These are phyloP conservation scores for Vaccinium vitisidaea DNA, from an alignment of 148 eudicot species.

Conservation along the genomic window DNA sequence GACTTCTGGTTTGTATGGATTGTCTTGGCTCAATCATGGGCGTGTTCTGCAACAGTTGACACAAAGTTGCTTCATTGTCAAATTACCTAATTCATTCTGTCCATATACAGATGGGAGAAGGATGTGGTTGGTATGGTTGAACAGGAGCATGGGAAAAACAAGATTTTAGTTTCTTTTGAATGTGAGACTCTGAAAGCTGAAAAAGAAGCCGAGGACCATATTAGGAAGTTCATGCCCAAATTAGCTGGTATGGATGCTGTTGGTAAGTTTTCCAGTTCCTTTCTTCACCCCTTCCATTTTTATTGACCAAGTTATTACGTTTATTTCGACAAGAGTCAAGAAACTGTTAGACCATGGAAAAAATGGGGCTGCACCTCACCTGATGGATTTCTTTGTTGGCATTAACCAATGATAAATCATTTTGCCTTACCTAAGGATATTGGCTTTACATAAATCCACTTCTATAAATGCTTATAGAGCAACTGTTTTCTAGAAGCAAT, in stretches of 20 bases:
- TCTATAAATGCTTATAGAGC: neutral
- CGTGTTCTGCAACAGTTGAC: neutral
- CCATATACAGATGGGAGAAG: slow-evolving; percentile 72
- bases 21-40: neutral
- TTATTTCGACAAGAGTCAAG: neutral
- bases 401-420: neutral
- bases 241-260: slow-evolving; percentile 93
- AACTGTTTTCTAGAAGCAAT: neutral
- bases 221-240: slow-evolving; percentile 85
- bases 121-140: slow-evolving; percentile 75
- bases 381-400: neutral
- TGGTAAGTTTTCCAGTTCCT: slow-evolving; percentile 44
- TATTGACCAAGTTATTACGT: neutral
- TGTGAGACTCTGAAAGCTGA: slow-evolving; percentile 94
- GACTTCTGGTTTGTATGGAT: neutral
- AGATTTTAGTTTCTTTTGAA: slow-evolving; percentile 64
- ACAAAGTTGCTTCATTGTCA: neutral
- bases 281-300: neutral
- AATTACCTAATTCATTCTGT: slow-evolving; percentile 1
- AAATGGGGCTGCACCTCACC: neutral
- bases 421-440: neutral
- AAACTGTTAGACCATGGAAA: neutral
- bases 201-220: slow-evolving; percentile 88
- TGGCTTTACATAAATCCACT: slow-evolving; percentile 3
- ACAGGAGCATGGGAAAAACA: slow-evolving; percentile 49